Evolutionary conservation across 495 filamentous ascomycete genomes (phyloP), one percentile per base, ranked within the genome.

Genomic region (Penicillium waksmanii): DNA sequence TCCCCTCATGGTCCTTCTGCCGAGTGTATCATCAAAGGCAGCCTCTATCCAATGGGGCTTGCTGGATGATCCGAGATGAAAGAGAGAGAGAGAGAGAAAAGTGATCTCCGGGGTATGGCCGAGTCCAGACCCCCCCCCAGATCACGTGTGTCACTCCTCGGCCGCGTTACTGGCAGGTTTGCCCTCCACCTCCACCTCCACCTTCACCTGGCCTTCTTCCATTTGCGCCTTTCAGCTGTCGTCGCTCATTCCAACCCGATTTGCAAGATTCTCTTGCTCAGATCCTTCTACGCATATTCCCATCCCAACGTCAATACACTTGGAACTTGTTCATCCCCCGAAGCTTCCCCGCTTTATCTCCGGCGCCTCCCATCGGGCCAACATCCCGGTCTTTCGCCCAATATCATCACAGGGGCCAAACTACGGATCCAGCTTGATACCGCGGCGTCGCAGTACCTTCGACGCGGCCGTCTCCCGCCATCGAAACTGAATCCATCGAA

Each of bases 331-430:
- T 40, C 42, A 17, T 5, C 42, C 13, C 42, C n/a, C 42, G 17
- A 44, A 19, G 15, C 57, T 65, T 65, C 65, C 67, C 65, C 67
- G 65, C 64, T 66, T 57, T 66, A 50, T 57, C 63, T 58, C 54
- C 61, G 57, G 67, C 67, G 59, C 58, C 34, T 52, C 61, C 64
- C 43, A 51, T 57, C 49, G 53, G 51, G 15, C 56, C 61, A 42
- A 31, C 52, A 49, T 21, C 33, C 54, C 44, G 50, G 60, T 50
- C 52, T 53, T 40, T 19, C 15, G 8, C n/a, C 42, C 55, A 57
- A 52, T 53, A 53, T 60, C 49, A 17, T 40, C 62, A 43, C 42
- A 47, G 33, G 38, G 12, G 53, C 2, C 36, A 40, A 9, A 10
- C 42, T 36, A n/a, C 52, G 31, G 7, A 18, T 42, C 36, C n/a